These are phyloP conservation scores for Citrullus mucosospermus DNA, from an alignment of 306 rosid genomes.

Conservation along the genomic window DNA sequence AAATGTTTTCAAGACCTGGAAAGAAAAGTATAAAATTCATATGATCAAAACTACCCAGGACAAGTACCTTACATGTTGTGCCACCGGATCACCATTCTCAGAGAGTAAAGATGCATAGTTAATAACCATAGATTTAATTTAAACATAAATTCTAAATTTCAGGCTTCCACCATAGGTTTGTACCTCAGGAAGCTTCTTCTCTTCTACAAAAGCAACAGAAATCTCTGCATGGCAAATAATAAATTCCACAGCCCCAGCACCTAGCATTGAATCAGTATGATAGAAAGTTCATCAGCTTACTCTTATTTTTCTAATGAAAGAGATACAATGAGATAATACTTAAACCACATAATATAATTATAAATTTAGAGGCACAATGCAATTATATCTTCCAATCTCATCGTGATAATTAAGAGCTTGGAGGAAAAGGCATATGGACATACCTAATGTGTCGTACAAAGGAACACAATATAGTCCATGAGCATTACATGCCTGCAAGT, in stretches of 20 bases:
- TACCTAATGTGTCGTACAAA: conserved; percentile 88
- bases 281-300: neutral
- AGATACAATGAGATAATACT: neutral
- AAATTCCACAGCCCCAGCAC: conserved; percentile 89
- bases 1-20: conserved; percentile 78
- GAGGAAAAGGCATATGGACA: conserved; percentile 33
- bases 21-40: conserved; percentile 3
- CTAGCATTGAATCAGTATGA: conserved; percentile 17
- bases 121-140: neutral
- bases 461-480: conserved; percentile 95
- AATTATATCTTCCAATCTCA: neutral
- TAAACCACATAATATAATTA: neutral
- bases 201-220: conserved; percentile 68
- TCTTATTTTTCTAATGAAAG: neutral
- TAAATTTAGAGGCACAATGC: neutral
- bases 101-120: neutral
- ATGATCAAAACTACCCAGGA: neutral
- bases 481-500: conserved; percentile 91
- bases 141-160: neutral
- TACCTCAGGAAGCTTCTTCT: conserved; percentile 86
- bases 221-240: conserved; percentile 78
- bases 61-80: neutral
- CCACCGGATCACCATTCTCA: neutral
- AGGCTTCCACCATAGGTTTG: neutral
- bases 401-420: neutral